phyloP scores from a whole-genome alignment of 176 grass and related monocot species.

The Eleusine coracana region DNA sequence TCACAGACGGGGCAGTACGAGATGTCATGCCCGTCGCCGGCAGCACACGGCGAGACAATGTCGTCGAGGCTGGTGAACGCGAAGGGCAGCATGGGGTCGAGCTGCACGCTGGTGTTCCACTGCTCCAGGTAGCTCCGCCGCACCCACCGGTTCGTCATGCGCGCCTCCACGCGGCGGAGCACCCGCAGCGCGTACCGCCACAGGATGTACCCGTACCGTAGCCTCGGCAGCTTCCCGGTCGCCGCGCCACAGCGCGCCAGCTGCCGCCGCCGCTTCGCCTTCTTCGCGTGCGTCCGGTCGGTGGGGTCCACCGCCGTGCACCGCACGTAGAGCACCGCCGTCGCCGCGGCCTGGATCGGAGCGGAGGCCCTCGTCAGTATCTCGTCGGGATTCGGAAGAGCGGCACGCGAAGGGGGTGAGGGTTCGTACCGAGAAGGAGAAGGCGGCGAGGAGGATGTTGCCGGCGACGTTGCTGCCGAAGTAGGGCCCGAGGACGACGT shows the following conservation, averaged over 20 bases:
- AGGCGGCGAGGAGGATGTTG: constrained; percentile 61
- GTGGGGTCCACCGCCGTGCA: constrained; percentile 87
- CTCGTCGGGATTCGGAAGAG: not conserved
- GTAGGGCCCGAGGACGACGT: constrained; percentile 76
- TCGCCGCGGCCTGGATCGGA: constrained; percentile 48
- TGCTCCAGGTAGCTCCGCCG: constrained; percentile 83
- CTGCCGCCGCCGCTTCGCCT: constrained; percentile 43
- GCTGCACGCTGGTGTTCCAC: constrained; percentile 71
- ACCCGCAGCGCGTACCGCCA: constrained; percentile 57
- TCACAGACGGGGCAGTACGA: constrained; percentile 90
- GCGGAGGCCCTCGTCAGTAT: not conserved
- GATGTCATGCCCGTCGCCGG: constrained; percentile 59
- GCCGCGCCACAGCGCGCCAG: constrained; percentile 31
- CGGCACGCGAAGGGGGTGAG: not conserved
- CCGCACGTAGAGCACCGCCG: constrained; percentile 63
- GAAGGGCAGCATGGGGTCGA: constrained; percentile 89
- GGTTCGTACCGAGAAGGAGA: constrained; percentile 64
- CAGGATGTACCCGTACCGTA: constrained; percentile 83
- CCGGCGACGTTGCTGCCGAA: constrained; percentile 57
- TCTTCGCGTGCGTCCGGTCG: constrained; percentile 67
- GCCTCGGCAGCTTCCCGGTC: constrained; percentile 49
- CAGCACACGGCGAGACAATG: constrained; percentile 55
- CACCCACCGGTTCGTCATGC: constrained; percentile 67
- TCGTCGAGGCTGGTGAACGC: constrained; percentile 78
- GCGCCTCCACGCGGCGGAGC: constrained; percentile 61